These are phyloP conservation scores for Lenzites betulinus DNA, from an alignment of 768 basidiomycete genomes.

Conservation along the genomic window DNA sequence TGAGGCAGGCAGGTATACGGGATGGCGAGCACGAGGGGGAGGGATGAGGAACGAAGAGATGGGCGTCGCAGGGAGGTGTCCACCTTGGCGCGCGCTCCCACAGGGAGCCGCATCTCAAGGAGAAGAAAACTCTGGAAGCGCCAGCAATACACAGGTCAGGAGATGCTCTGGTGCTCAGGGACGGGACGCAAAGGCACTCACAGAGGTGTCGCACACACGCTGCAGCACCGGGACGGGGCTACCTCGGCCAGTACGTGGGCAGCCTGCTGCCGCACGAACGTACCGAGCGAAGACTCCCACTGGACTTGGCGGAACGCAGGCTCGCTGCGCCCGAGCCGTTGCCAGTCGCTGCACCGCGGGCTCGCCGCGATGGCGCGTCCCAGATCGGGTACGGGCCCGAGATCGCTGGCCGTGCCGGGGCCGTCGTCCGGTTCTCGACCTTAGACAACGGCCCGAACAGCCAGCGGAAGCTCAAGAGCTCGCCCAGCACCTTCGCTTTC, in stretches of 20 bases:
- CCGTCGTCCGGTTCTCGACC: conserved; percentile 5
- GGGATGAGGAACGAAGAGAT: background rate
- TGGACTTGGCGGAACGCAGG: conserved; percentile 31
- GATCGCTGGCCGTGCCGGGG: conserved; percentile 31
- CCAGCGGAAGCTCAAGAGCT: conserved; percentile 26
- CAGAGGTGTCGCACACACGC: conserved; percentile 4
- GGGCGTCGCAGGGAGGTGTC: background rate
- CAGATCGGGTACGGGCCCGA: conserved; percentile 38
- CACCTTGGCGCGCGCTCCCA: background rate
- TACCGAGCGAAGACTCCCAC: conserved; percentile 28
- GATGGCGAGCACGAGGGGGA: no score
- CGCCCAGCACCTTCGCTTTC: conserved; percentile 21
- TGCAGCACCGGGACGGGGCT: background rate
- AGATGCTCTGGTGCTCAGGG: background rate
- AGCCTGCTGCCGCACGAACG: conserved; percentile 33
- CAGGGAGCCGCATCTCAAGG: background rate
- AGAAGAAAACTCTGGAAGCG: background rate
- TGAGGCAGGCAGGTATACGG: background rate
- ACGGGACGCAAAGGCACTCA: background rate
- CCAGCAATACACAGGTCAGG: background rate
- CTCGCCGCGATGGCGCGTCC: conserved; percentile 24
- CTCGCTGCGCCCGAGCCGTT: conserved; percentile 24
- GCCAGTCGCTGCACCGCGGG: conserved; percentile 9
- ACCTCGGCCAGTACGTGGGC: conserved; percentile 25
- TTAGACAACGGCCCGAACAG: conserved; percentile 20